Conservation (phyloP, 2,329 filamentous ascomycete species). For the Bipolaris zeicola region DNA sequence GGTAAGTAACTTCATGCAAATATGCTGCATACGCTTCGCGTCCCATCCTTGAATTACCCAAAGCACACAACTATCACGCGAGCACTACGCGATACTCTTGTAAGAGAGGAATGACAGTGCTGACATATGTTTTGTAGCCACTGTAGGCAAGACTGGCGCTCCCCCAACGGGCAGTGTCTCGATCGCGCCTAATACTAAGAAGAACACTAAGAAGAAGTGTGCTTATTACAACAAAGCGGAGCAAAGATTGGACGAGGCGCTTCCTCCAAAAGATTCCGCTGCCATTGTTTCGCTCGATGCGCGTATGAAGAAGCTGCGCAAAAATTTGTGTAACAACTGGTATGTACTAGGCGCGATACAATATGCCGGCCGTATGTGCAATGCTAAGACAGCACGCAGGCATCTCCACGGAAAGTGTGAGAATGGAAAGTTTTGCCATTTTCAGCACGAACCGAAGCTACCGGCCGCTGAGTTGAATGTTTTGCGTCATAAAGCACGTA, state of each 20-base stretch:
- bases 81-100: neutral
- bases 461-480: slow-evolving; percentile 46
- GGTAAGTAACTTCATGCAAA: slow-evolving; percentile 10
- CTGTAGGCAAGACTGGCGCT: slow-evolving; percentile 48
- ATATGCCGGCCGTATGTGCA: neutral
- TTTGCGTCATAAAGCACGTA: slow-evolving; percentile 52
- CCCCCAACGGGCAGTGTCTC: slow-evolving; percentile 45
- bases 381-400: neutral
- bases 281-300: slow-evolving; percentile 34
- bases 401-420: slow-evolving; percentile 48
- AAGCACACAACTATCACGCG: neutral
- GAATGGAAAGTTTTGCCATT: slow-evolving; percentile 50
- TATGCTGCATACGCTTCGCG: neutral
- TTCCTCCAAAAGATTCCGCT: slow-evolving; percentile 39
- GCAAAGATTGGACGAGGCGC: slow-evolving; percentile 50
- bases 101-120: neutral
- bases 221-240: slow-evolving; percentile 52
- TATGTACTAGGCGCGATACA: neutral
- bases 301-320: slow-evolving; percentile 38
- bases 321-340: slow-evolving; percentile 45
- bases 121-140: slow-evolving; percentile 44
- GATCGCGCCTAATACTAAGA: slow-evolving; percentile 38
- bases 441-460: slow-evolving; percentile 51
- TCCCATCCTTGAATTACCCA: neutral
- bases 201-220: slow-evolving; percentile 40